Conservation (phyloP, 2,329 filamentous ascomycete genomes). For the Fusarium avenaceum region DNA sequence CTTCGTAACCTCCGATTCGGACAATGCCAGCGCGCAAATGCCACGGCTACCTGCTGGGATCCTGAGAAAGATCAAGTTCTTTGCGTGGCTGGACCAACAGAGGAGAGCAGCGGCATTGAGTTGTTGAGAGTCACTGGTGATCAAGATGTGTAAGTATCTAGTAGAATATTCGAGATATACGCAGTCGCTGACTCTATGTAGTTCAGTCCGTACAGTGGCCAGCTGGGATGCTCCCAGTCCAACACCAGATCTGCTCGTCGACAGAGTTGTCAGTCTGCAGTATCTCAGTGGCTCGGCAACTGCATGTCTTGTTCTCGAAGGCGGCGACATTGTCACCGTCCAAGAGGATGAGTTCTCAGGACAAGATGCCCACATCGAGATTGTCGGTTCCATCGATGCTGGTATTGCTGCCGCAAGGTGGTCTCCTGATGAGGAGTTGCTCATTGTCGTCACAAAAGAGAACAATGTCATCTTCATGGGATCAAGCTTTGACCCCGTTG, state of each 20-base stretch:
- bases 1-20: conserved; percentile 82
- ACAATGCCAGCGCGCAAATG: conserved; percentile 71
- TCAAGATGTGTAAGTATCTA: conserved; percentile 58
- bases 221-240: conserved; percentile 92
- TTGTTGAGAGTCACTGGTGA: conserved; percentile 69
- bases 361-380: conserved; percentile 86
- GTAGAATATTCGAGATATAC: background rate
- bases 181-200: conserved; percentile 38
- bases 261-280: conserved; percentile 83
- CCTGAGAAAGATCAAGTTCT: conserved; percentile 81
- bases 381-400: conserved; percentile 92
- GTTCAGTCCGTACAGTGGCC: conserved; percentile 67
- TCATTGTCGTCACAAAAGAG: conserved; percentile 84
- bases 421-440: conserved; percentile 94
- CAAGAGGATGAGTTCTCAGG: conserved; percentile 68
- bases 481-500: conserved; percentile 85
- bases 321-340: conserved; percentile 90
- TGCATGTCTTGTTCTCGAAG: conserved; percentile 85
- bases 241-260: conserved; percentile 78
- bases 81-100: conserved; percentile 85
- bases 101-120: conserved; percentile 78
- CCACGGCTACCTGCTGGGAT: conserved; percentile 90
- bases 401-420: conserved; percentile 91
- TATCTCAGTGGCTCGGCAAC: conserved; percentile 85
- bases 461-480: conserved; percentile 93